phyloP scores from a whole-genome alignment of 371 early-diverging fungal species.

The Mortierella sp. region DNA sequence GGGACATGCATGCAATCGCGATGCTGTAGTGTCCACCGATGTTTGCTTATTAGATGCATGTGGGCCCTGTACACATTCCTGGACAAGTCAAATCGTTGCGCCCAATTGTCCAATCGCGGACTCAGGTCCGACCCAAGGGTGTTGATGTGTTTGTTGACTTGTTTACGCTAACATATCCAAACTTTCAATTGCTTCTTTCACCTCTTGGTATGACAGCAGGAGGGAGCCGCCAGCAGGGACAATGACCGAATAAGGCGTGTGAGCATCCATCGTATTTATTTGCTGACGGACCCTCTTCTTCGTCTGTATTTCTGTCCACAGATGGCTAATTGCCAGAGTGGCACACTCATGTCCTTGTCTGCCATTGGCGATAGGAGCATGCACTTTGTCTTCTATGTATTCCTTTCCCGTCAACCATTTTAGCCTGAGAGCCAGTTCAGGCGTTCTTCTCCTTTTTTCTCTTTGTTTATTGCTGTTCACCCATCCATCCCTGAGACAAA shows the following conservation, averaged over 20 bases:
- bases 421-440: neutral
- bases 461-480: neutral
- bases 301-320: neutral
- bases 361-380: neutral
- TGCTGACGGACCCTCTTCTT: neutral
- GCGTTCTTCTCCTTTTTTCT: neutral
- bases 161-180: neutral
- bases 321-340: neutral
- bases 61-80: no score
- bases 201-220: neutral
- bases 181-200: neutral
- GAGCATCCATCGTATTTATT: conserved; percentile 4
- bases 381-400: neutral
- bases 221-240: neutral
- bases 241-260: conserved; percentile 5
- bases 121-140: neutral
- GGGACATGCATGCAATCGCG: no score
- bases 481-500: neutral
- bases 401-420: neutral
- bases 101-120: neutral
- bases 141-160: neutral
- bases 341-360: neutral
- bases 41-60: neutral
- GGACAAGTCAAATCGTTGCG: no score
- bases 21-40: neutral